phyloP scores from a whole-genome alignment of 495 filamentous ascomycete genomes.

The Pseudotulostoma volvatum region DNA sequence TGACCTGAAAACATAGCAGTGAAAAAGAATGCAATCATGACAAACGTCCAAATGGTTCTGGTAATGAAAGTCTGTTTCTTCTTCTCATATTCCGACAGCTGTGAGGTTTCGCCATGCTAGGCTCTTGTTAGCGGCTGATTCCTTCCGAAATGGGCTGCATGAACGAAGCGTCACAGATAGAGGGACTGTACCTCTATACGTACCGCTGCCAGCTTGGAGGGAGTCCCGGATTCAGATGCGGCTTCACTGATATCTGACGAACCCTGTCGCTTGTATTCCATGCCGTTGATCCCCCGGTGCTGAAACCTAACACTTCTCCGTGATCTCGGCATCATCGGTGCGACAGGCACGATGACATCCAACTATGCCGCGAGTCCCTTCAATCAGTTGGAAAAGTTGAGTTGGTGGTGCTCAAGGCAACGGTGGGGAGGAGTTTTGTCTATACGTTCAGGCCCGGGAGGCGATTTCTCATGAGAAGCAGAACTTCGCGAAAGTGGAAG shows the following conservation, averaged over 20 bases:
- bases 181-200: constrained; percentile 33
- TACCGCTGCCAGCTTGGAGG: constrained; percentile 30
- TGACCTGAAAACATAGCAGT: constrained; percentile 81
- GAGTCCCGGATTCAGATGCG: constrained; percentile 43
- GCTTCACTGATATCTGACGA: constrained; percentile 71
- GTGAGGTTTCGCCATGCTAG: no score
- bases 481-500: constrained; percentile 5
- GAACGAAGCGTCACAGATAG: no score
- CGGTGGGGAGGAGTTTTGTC: constrained; percentile 2
- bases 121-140: no score
- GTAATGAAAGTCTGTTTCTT: constrained; percentile 98
- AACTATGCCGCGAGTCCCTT: no score
- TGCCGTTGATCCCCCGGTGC: constrained; percentile 37
- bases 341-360: no score
- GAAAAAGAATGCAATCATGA: constrained; percentile 95
- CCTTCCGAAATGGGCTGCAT: no score
- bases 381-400: no score
- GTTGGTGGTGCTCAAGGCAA: constrained; percentile 6
- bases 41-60: constrained; percentile 91
- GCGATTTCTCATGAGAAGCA: no score
- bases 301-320: constrained; percentile 75
- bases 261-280: constrained; percentile 46
- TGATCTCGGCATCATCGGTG: constrained; percentile 56
- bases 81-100: constrained; percentile 77
- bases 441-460: no score